Base-by-base conservation (phyloP, 2,329 filamentous ascomycete genomes). In the Talaromyces sp. region DNA sequence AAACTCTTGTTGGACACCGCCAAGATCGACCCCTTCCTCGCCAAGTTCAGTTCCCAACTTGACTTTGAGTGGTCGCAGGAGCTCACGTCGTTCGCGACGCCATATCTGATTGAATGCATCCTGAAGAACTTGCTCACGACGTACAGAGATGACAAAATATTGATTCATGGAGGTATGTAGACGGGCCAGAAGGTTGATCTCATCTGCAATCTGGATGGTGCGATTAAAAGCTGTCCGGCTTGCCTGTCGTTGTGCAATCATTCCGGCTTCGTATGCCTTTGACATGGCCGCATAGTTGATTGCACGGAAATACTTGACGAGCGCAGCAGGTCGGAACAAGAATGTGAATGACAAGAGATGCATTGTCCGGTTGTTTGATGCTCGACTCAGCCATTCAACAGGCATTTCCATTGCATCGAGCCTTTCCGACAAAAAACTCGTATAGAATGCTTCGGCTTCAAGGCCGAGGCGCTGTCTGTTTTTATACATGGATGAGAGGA, bases 1-100 rank as follows among this genome's bases (percentile, higher is more conserved):
- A 75, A 97, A 98, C 69, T 99, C 95, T 75, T 97, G 93, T 71
- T 97, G 94, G 1, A 99, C 93, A 68, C 95, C 95, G 51, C 95
- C 95, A 58, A 94, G 92, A 76, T 99, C 95, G 38, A 96, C 87
- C 0, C 95, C 95, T 75, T 96, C 89, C 76, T 98, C 95, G 34
- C 92, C 92, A 62, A 84, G 83, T 38, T 92, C 89, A 73, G 92
- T 90, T 3, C 93, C 93, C 65, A 98, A 86, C 60, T 92, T 89
- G 8, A 99, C 89, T 72, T 97, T 97, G 38, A 99, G 80, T 0
- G 95, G 95, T 29, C 92, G 87, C 72, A 94, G 81, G 2, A 98
- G 81, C 78, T 97, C 92, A 40, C 91, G 85, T 72, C 88, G 87
- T 76, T 97, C 89, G 40, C 93, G 86, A 63, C 91, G 88, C 92